Conservation (phyloP, 768 basidiomycete genomes). For the Calocybe gangraenosa region DNA sequence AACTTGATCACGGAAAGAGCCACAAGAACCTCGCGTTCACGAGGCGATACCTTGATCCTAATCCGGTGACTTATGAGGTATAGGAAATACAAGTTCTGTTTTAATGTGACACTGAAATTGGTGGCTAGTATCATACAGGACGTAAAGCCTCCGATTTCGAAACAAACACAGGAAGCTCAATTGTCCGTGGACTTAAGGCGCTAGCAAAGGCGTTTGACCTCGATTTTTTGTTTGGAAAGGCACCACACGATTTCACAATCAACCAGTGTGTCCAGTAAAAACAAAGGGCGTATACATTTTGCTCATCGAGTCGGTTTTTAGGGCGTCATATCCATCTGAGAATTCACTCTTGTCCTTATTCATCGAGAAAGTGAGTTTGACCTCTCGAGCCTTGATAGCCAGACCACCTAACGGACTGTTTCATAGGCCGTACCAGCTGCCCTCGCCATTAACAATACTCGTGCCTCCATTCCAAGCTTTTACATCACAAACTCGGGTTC, state of each 20-base stretch:
- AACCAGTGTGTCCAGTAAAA: constrained; percentile 41
- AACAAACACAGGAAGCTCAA: constrained; percentile 45
- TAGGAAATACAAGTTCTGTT: constrained; percentile 4
- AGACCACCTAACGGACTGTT: neutral
- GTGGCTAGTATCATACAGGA: constrained; percentile 60
- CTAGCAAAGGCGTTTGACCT: constrained; percentile 62
- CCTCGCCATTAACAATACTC: constrained; percentile 59
- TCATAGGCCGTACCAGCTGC: constrained; percentile 49
- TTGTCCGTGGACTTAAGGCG: constrained; percentile 51
- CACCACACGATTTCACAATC: constrained; percentile 74
- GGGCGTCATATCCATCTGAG: constrained; percentile 60
- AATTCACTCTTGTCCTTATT: constrained; percentile 58
- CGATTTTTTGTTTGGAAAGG: constrained; percentile 57
- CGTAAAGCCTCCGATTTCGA: constrained; percentile 54
- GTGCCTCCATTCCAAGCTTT: constrained; percentile 54
- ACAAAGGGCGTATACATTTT: neutral
- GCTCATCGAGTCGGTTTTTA: constrained; percentile 20
- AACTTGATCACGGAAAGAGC: constrained; percentile 26
- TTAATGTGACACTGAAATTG: neutral
- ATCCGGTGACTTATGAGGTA: constrained; percentile 72
- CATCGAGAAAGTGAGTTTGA: constrained; percentile 35
- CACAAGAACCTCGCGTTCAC: constrained; percentile 52
- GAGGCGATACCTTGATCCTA: constrained; percentile 76
- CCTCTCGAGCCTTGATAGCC: neutral
- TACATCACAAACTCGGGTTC: constrained; percentile 63